Conservation (phyloP, 305 asterid genomes). For the Stenogyne calaminthoides region DNA sequence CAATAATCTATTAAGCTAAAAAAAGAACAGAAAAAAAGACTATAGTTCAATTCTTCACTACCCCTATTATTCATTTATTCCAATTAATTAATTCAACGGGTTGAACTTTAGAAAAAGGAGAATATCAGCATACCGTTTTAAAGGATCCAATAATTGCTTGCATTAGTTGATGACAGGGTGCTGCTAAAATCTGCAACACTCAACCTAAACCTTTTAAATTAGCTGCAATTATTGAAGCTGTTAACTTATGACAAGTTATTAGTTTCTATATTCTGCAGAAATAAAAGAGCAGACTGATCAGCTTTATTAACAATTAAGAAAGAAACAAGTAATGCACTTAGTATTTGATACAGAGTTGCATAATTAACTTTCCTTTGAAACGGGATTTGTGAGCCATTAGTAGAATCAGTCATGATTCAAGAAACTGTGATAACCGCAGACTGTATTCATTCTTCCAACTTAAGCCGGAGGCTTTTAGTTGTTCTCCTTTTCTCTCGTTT, state of each 20-base stretch:
- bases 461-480: too few relatives aligned
- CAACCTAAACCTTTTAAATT: conserved; percentile 17
- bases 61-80: too few relatives aligned
- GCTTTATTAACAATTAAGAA: neutral
- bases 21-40: too few relatives aligned
- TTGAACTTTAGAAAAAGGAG: neutral
- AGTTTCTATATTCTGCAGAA: conserved; percentile 11
- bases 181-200: conserved; percentile 28
- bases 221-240: conserved; percentile 24
- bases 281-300: neutral
- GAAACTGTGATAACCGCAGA: neutral
- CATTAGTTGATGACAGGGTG: conserved; percentile 10
- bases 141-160: conserved; percentile 20
- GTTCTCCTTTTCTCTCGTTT: too few relatives aligned
- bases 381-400: neutral
- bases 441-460: neutral
- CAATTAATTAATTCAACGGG: neutral
- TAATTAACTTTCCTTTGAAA: neutral
- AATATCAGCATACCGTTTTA: conserved; percentile 14
- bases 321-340: neutral
- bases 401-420: too few relatives aligned
- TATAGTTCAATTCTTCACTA: too few relatives aligned
- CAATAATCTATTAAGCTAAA: neutral
- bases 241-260: neutral
- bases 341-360: neutral